Evolutionary conservation across 176 grass and related monocot genomes (phyloP).

Genomic region (Zea mays): Zm-B73-REFERENCE-NAM-5.0 NC_050102.1:165184501-165185000

Average conservation of each 20-base stretch:
- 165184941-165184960: conserved; percentile 39
- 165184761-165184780: conserved; percentile 38
- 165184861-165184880: conserved; percentile 36
- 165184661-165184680: conserved; percentile 50
- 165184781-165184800: conserved; percentile 41
- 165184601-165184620: background rate
- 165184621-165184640: conserved; percentile 50
- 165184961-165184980: conserved; percentile 53
- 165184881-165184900: conserved; percentile 50
- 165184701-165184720: conserved; percentile 53
- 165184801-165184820: conserved; percentile 48
- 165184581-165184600: background rate
- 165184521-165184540: conserved; percentile 22
- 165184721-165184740: conserved; percentile 33
- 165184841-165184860: conserved; percentile 48
- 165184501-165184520: background rate
- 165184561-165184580: background rate
- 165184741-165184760: conserved; percentile 31
- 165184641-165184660: conserved; percentile 49
- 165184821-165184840: conserved; percentile 16
- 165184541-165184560: background rate
- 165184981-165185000: conserved; percentile 49
- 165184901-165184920: conserved; percentile 54
- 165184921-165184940: conserved; percentile 60
- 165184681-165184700: conserved; percentile 54